phyloP scores from a whole-genome alignment of 2,329 filamentous ascomycete genomes.

The Sclerotinia nivalis region DNA sequence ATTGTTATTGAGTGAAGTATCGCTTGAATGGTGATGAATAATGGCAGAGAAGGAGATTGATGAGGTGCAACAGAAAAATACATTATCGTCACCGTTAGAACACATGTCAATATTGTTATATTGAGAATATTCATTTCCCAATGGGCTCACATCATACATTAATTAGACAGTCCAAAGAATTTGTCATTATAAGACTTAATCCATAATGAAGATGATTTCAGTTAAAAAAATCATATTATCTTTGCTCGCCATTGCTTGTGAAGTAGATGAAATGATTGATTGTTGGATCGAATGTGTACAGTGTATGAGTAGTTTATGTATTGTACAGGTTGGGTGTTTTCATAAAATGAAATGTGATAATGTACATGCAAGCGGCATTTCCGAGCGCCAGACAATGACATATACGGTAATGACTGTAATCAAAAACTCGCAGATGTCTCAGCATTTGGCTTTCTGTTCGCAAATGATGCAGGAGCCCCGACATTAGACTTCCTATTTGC shows the following conservation, averaged over 20 bases:
- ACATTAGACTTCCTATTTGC: neutral
- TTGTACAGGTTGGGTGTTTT: neutral
- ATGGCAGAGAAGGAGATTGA: no score
- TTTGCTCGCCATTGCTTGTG: neutral
- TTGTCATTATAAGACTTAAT: conserved; percentile 8
- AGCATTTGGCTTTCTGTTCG: conserved; percentile 6
- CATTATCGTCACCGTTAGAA: neutral
- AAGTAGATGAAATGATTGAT: neutral
- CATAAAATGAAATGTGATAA: neutral
- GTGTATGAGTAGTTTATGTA: neutral
- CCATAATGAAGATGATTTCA: neutral
- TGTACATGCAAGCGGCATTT: neutral
- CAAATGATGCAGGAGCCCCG: conserved; percentile 12
- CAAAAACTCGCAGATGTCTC: neutral
- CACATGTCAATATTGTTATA: conserved; percentile 3
- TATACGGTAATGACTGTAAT: neutral
- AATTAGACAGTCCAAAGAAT: neutral
- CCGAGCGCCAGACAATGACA: neutral
- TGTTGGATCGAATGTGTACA: neutral
- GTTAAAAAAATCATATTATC: no score
- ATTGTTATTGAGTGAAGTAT: neutral
- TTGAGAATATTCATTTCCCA: neutral
- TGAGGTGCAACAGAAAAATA: neutral
- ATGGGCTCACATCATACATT: neutral
- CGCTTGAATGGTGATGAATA: neutral